Base-by-base conservation (phyloP, 2,329 filamentous ascomycete species). In the Colletotrichum sp. region DNA sequence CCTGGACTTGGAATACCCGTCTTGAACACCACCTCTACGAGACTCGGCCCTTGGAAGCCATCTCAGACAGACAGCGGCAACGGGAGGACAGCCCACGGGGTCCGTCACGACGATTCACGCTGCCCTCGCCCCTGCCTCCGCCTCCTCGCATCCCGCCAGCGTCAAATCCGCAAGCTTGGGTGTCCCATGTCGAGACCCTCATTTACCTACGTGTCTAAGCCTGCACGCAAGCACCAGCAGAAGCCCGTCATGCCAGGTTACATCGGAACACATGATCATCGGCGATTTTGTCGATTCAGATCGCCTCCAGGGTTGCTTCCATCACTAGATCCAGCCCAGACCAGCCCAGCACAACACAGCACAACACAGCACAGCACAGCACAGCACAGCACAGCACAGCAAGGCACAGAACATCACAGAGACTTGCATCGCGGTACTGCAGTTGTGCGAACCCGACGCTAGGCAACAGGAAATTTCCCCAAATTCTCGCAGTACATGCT, bases 261-360 rank as follows among this genome's bases (percentile, higher is more conserved):
- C 67, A 70, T 70, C 55, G 56, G 67, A 62, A 70, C 67, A 70
- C 67, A 61, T 70, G 67, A 70, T 70, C 67, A 62, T 70, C 67
- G 67, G 67, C 67, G 67, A 70, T 70, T 62, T 70, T 70, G 67
- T 70, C 56, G 67, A 70, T 62, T 70, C 56, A 70, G 56, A 70
- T 62, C 67, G 61, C 39, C 56, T 34, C 36, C 67, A 62, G 66
- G 66, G 66, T 60, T 39, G 25, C 12, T 18, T 58, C 56, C 56
- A 60, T 62, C 56, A 60, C 30, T 25, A 60, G 32, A 61, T 36
- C 22, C 64, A 66, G 15, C 27, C 64, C 43, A 55, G 64, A n/a
- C 32, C 66, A 56, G 48, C 32, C n/a, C 28, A 39, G 28, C 28
- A 27, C 60, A 62, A 16, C 62, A 64, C 61, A 39, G 34, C 34